Evolutionary conservation across 768 basidiomycete genomes (phyloP).

Genomic region (Hebeloma cylindrosporum): DNA sequence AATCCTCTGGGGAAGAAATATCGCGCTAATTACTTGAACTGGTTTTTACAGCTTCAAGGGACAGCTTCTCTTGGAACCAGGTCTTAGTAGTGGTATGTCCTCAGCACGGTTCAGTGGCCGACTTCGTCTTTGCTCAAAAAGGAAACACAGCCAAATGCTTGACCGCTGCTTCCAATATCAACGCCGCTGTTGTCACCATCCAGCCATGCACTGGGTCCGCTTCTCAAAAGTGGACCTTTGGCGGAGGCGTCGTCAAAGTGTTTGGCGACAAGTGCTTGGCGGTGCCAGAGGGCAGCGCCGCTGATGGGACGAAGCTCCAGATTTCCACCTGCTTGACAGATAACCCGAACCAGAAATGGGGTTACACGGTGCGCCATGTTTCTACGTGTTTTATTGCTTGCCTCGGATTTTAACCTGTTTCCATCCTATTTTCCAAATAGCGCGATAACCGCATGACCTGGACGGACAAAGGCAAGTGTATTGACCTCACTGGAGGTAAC

Average conservation of each 20-base stretch:
- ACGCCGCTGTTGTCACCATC: slow-evolving; percentile 49
- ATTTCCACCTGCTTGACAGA: slow-evolving; percentile 46
- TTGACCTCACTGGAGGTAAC: slow-evolving; percentile 46
- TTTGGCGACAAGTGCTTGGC: slow-evolving; percentile 52
- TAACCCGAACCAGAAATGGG: slow-evolving; percentile 47
- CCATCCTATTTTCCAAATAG: slow-evolving; percentile 6
- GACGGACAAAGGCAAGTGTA: slow-evolving; percentile 49
- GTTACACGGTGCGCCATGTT: slow-evolving; percentile 38
- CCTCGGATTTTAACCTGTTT: not conserved
- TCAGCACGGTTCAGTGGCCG: not conserved
- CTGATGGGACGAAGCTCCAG: slow-evolving; percentile 49
- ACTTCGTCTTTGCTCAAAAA: not conserved
- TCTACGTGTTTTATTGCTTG: not conserved
- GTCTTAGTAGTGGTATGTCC: slow-evolving; percentile 38
- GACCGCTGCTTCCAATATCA: slow-evolving; percentile 47
- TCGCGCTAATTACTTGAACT: not conserved
- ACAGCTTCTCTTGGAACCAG: slow-evolving; percentile 44
- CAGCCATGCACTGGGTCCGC: slow-evolving; percentile 44
- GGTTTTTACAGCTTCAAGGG: slow-evolving; percentile 38
- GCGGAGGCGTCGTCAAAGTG: slow-evolving; percentile 39
- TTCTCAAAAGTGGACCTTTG: slow-evolving; percentile 52
- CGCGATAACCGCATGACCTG: slow-evolving; percentile 44
- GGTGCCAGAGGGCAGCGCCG: slow-evolving; percentile 39
- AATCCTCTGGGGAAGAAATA: not conserved
- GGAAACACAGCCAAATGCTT: slow-evolving; percentile 44